A percentile compares a stretch with the other conserved stretches of the same genome.
phyloP scores from a whole-genome alignment of 306 rosid species.

The Ceratonia siliqua region DNA sequence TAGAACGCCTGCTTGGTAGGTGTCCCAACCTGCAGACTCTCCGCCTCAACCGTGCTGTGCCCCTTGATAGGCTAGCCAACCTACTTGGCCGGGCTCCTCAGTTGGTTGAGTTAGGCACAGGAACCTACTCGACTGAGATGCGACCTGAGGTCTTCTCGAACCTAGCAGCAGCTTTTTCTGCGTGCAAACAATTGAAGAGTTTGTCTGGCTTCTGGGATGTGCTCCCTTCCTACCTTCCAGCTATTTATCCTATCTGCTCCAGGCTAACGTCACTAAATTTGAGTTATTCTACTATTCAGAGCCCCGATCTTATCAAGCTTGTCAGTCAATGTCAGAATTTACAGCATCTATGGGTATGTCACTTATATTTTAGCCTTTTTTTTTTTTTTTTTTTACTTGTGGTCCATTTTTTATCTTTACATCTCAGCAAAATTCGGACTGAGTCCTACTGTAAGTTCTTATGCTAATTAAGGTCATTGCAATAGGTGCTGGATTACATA shows the following conservation, averaged over 20 bases:
- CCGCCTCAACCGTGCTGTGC: slow-evolving; percentile 80
- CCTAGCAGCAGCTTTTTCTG: slow-evolving; percentile 51
- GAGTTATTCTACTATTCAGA: slow-evolving; percentile 70
- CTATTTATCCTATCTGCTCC: slow-evolving; percentile 70
- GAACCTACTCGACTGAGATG: slow-evolving; percentile 68
- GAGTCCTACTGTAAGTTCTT: slow-evolving; percentile 13
- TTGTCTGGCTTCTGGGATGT: slow-evolving; percentile 94
- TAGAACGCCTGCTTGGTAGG: slow-evolving; percentile 84
- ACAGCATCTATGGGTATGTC: slow-evolving; percentile 85
- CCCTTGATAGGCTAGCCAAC: slow-evolving; percentile 70
- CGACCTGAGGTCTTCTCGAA: slow-evolving; percentile 66
- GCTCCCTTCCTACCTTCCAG: slow-evolving; percentile 71
- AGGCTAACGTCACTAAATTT: slow-evolving; percentile 70
- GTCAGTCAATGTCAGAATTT: slow-evolving; percentile 70
- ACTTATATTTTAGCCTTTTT: background rate
- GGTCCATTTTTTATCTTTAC: background rate
- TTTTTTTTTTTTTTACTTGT: background rate
- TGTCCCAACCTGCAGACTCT: slow-evolving; percentile 81
- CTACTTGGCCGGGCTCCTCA: slow-evolving; percentile 71
- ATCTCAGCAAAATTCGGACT: slow-evolving; percentile 5
- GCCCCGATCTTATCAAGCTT: slow-evolving; percentile 77
- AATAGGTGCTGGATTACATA: slow-evolving; percentile 89
- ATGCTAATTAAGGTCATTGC: slow-evolving; percentile 41
- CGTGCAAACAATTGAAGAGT: slow-evolving; percentile 65
- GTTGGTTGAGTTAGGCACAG: slow-evolving; percentile 84